A percentile compares a stretch with the other conserved stretches of the same genome.
These are phyloP conservation scores for Fagopyrum esculentum DNA, from an alignment of 148 eudicot species.

Conservation along the genomic window DNA sequence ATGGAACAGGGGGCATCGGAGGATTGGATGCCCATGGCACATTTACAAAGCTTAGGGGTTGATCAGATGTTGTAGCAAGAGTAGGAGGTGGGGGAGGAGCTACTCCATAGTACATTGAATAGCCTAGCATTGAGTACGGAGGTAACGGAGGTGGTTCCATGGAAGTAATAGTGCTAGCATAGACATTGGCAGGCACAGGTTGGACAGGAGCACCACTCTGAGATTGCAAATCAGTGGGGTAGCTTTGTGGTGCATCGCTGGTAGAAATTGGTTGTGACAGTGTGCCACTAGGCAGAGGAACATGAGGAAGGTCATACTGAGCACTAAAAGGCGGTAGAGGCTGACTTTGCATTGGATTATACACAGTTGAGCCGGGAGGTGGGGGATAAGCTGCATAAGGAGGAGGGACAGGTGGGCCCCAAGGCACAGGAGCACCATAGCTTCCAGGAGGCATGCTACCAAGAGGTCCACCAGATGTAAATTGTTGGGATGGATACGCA, in stretches of 20 bases:
- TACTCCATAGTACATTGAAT: constrained; percentile 55
- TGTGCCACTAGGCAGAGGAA: constrained; percentile 32
- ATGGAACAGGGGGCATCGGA: constrained; percentile 41
- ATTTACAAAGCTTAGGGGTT: constrained; percentile 42
- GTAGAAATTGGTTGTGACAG: constrained; percentile 39
- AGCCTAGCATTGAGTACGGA: constrained; percentile 43
- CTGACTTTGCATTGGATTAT: constrained; percentile 48
- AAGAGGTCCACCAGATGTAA: constrained; percentile 42
- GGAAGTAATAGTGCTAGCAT: constrained; percentile 15
- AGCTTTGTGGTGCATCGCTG: constrained; percentile 40
- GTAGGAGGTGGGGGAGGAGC: constrained; percentile 56
- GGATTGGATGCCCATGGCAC: constrained; percentile 76
- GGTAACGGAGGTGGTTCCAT: constrained; percentile 40
- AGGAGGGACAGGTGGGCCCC: constrained; percentile 72
- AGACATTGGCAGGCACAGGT: background rate
- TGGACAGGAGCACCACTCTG: constrained; percentile 20
- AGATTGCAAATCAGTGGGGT: constrained; percentile 58
- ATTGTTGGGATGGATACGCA: constrained; percentile 70
- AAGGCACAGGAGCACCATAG: constrained; percentile 57
- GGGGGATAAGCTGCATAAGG: constrained; percentile 55
- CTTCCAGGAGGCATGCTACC: constrained; percentile 38
- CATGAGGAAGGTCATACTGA: constrained; percentile 56
- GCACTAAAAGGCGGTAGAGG: constrained; percentile 44
- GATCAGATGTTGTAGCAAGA: constrained; percentile 36
- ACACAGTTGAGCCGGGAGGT: constrained; percentile 58